These are phyloP conservation scores for Neonectria hederae DNA, from an alignment of 2,329 filamentous ascomycete genomes.

Conservation along the genomic window DNA sequence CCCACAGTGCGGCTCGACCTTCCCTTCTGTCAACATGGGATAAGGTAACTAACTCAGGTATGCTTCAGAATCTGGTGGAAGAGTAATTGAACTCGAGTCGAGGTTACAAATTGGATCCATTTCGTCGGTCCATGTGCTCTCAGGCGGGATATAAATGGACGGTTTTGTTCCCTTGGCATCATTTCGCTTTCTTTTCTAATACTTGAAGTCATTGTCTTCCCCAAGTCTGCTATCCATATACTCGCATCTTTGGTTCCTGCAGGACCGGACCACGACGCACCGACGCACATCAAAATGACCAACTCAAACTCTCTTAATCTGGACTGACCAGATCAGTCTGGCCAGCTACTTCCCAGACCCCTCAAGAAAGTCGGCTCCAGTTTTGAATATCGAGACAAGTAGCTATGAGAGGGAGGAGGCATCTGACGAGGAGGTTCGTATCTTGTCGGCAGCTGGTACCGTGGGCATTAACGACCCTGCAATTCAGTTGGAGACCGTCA, in stretches of 20 bases:
- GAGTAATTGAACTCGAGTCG: background rate
- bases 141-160: too few relatives aligned
- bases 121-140: too few relatives aligned
- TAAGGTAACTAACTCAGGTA: too few relatives aligned
- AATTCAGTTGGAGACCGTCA: background rate
- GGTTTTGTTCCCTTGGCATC: too few relatives aligned
- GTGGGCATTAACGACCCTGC: background rate
- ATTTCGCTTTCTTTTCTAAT: too few relatives aligned
- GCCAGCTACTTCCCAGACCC: background rate
- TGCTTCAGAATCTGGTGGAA: background rate
- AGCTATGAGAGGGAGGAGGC: background rate
- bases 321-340: background rate
- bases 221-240: background rate
- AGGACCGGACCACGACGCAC: background rate
- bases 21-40: too few relatives aligned
- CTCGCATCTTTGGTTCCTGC: too few relatives aligned
- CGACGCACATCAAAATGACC: background rate
- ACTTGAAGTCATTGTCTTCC: background rate
- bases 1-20: too few relatives aligned
- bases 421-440: background rate
- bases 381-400: background rate
- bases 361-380: background rate
- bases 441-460: background rate
- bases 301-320: slow-evolving; percentile 19
- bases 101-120: too few relatives aligned